Base-by-base conservation (phyloP, 331 rosid species). In the Arachis monticola region DNA sequence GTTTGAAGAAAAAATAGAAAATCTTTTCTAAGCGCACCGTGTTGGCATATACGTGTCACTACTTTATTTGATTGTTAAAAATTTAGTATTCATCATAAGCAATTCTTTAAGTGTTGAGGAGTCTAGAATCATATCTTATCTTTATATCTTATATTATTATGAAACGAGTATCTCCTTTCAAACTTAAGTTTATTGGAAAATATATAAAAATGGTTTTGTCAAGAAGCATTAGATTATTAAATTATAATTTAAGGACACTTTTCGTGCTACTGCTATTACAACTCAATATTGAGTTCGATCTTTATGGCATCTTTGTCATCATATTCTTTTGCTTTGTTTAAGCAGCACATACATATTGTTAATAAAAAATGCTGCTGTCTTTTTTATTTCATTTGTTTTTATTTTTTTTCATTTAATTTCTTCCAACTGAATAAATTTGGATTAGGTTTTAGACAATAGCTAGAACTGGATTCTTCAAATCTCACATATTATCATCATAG, bases 381-480 rank as follows among this genome's bases (percentile, higher is more conserved):
- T 69, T 78, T 12, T 62, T 74, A 31, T 51, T 51, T 51, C 22
- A 17, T 17, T 17, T 35, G 12, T 8, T 48, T 10, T 9, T 48
- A 9, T n/a, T n/a, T 63, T 61, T 67, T 69, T 17, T 17, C 22
- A 44, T 47, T 64, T 66, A 70, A 40, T 67, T 73, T 77, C 22
- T 55, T 75, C 53, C 9, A 50, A 47, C 60, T 70, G 9, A 64
- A 66, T 79, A 63, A 62, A 50, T 80, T 48, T 64, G 58, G 58
- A 52, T 77, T 77, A 35, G 74, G 47, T 75, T 62, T 55, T 17
- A 60, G 76, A 60, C 7, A 5, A 12, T 53, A 53, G 72, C 77
- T 60, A 76, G 85, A 82, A 84, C 79, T 78, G 67, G 89, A 87
- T 87, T 76, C 85, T 73, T 76, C 56, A 81, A 56, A 56, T 64